phyloP scores from a whole-genome alignment of 495 filamentous ascomycete genomes.

The Aspergillus bertholletiae region DNA sequence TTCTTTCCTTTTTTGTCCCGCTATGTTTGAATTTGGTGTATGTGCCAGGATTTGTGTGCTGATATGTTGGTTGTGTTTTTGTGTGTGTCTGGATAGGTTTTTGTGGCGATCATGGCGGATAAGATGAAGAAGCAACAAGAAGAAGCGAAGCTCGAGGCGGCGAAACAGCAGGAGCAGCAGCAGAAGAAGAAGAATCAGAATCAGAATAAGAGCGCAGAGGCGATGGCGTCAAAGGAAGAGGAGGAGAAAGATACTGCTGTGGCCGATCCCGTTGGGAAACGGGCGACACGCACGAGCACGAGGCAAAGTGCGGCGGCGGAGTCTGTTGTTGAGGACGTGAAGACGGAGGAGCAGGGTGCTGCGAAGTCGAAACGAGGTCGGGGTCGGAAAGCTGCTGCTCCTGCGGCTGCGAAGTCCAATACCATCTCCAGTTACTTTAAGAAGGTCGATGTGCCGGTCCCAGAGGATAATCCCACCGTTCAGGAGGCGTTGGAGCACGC shows the following conservation, averaged over 20 bases:
- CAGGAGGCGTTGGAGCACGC: constrained; percentile 53
- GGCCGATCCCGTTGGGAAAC: constrained; percentile 15
- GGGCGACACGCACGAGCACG: constrained; percentile 29
- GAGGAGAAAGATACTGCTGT: no score
- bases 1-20: no score
- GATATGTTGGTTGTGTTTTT: no score
- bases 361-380: constrained; percentile 25
- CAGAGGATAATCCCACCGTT: constrained; percentile 48
- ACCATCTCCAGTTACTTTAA: constrained; percentile 57
- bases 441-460: constrained; percentile 52
- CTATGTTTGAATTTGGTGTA: no score
- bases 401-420: constrained; percentile 19
- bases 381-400: constrained; percentile 24
- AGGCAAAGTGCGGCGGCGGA: constrained; percentile 32
- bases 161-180: constrained; percentile 38
- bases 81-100: constrained; percentile 26
- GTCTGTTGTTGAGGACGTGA: constrained; percentile 17
- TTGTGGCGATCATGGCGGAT: constrained; percentile 54
- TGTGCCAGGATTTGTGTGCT: background rate
- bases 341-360: constrained; percentile 7
- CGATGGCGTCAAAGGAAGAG: constrained; percentile 15
- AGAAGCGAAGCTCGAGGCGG: constrained; percentile 45
- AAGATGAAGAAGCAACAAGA: constrained; percentile 64
- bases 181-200: constrained; percentile 1
- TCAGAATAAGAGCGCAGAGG: no score